Evolutionary conservation across 371 early-diverging fungal genomes (phyloP).

Genomic region (Syncephalastrum monosporum): DNA sequence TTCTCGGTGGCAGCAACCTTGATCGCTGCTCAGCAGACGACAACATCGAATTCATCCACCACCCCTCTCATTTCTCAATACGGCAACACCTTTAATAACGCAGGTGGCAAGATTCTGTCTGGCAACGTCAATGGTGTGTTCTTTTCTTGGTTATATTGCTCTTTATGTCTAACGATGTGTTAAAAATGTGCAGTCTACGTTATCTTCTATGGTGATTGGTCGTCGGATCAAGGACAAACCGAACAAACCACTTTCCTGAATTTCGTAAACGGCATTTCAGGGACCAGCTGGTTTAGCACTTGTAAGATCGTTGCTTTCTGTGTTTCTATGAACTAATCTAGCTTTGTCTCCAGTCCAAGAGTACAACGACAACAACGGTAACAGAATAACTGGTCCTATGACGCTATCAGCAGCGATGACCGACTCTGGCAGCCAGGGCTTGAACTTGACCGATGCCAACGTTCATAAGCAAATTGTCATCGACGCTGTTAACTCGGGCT

Average conservation of each 20-base stretch:
- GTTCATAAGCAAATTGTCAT: conserved; percentile 38
- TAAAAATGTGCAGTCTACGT: conserved; percentile 30
- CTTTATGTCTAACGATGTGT: background rate
- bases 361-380: conserved; percentile 38
- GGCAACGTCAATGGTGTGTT: conserved; percentile 44
- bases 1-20: conserved; percentile 11
- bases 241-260: conserved; percentile 45
- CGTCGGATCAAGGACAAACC: conserved; percentile 23
- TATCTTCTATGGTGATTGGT: conserved; percentile 56
- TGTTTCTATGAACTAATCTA: background rate
- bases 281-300: conserved; percentile 44
- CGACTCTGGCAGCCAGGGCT: conserved; percentile 44
- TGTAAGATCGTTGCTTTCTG: conserved; percentile 20
- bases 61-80: conserved; percentile 25
- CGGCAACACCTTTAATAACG: conserved; percentile 29
- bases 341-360: conserved; percentile 29
- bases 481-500: conserved; percentile 46
- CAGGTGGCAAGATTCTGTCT: conserved; percentile 40
- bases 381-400: conserved; percentile 43
- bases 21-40: conserved; percentile 8
- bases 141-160: background rate
- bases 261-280: conserved; percentile 45
- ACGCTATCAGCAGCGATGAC: conserved; percentile 46
- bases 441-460: conserved; percentile 31
- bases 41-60: conserved; percentile 7